Base-by-base conservation (phyloP, 768 basidiomycete species). In the Glaciozyma martinii region DNA sequence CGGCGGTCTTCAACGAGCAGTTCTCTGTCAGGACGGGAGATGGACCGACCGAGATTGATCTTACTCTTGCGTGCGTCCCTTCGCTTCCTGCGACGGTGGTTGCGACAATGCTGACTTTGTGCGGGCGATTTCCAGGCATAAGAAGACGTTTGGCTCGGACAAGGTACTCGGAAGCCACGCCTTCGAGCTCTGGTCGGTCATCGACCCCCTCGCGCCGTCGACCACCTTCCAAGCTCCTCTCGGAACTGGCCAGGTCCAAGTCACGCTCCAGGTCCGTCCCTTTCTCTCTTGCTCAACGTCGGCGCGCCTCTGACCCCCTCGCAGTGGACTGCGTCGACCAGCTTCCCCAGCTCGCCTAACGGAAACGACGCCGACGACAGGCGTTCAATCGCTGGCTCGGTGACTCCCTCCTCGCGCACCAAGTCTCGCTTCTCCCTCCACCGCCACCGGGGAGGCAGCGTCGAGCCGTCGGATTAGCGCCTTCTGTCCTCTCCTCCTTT, bases 111-210 rank as follows among this genome's bases (percentile, higher is more conserved):
- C 37, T 56, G 55, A 56, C 54, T 29, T 56, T 54, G 21, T 32
- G 18, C 19, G n/a, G n/a, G 33, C 23, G 13, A 10, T 44, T 16
- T 8, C 32, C 49, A 65, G 61, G 43, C 63, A 68, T 61, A 74
- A 72, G 67, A 71, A 71, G 56, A 52, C 60, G 5, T 46, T 73
- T 25, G 70, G 70, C 5, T 40, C 46, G n/a, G 65, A 70, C 58
- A 56, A 64, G 49, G 29, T 59, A 4, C 40, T 66, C 53, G 60
- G 59, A 40, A 58, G 56, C 0, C 29, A n/a, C 44, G 7, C 47
- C 0, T 15, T 57, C 21, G 18, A 57, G 18, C 27, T 63, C 27
- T 56, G 47, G 59, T 49, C 61, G 13, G 37, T 54, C 56, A 55
- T 65, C 8, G 33, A 49, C 29, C 43, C 54, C 3, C 15, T 21